Conservation (phyloP, 768 basidiomycete species). For the Favolaschia claudopus region DNA sequence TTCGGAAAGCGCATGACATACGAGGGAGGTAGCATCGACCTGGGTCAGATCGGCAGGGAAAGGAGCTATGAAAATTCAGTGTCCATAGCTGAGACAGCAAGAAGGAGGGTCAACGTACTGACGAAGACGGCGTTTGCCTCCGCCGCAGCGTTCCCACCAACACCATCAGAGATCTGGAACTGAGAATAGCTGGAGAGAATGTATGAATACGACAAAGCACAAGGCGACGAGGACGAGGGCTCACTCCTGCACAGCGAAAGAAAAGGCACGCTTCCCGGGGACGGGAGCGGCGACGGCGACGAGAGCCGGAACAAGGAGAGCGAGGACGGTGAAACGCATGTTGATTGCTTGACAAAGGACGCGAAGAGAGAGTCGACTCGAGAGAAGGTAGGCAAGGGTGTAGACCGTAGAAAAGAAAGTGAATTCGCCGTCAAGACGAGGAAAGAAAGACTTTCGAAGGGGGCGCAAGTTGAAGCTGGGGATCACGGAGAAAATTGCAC, state of each 20-base stretch:
- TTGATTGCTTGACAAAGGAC: neutral
- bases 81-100: neutral
- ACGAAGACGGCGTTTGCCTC: slow-evolving; percentile 49
- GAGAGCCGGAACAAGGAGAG: slow-evolving; percentile 28
- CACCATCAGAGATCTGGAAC: slow-evolving; percentile 50
- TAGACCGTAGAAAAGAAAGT: slow-evolving; percentile 29
- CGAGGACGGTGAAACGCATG: slow-evolving; percentile 29
- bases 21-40: slow-evolving; percentile 35
- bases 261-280: slow-evolving; percentile 20
- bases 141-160: slow-evolving; percentile 43
- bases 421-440: slow-evolving; percentile 33
- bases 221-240: neutral
- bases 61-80: slow-evolving; percentile 25
- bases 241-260: slow-evolving; percentile 31
- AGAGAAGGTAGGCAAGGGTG: slow-evolving; percentile 14
- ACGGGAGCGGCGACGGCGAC: slow-evolving; percentile 28
- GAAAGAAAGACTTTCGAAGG: slow-evolving; percentile 12
- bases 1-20: neutral
- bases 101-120: slow-evolving; percentile 17
- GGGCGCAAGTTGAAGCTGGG: slow-evolving; percentile 21
- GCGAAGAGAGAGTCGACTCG: slow-evolving; percentile 20
- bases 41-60: slow-evolving; percentile 45
- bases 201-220: neutral
- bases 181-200: slow-evolving; percentile 38
- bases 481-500: too few species aligned